Evolutionary conservation across 805 yeast species (phyloP).

Genomic region (Ogataea paraovalis): DNA sequence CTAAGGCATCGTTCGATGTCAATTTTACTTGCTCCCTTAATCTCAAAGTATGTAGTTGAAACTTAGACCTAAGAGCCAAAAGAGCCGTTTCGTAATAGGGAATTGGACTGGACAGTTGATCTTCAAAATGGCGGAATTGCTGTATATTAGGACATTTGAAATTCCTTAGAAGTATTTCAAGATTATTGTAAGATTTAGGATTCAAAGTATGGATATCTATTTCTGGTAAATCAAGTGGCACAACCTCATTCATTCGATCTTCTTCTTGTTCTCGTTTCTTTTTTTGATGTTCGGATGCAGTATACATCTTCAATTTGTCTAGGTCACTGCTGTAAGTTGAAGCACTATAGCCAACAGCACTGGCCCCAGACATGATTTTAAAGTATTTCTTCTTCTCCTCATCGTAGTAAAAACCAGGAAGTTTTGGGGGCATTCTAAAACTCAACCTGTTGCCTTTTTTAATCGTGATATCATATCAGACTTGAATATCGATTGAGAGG

Average conservation of each 20-base stretch:
- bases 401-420: conserved; percentile 23
- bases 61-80: neutral
- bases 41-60: neutral
- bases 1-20: too few species aligned
- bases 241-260: neutral
- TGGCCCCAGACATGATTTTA: conserved; percentile 7
- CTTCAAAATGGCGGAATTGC: neutral
- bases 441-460: neutral
- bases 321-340: neutral
- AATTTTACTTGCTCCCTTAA: neutral
- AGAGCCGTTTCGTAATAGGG: neutral
- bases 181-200: neutral
- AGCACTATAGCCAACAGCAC: conserved; percentile 2
- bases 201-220: neutral
- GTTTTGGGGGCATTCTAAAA: conserved; percentile 4
- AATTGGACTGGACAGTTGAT: neutral
- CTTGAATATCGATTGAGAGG: too few species aligned
- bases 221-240: neutral
- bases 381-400: conserved; percentile 17
- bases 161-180: neutral
- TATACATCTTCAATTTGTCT: neutral
- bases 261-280: neutral
- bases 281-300: neutral
- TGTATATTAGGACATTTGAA: neutral
- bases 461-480: too few species aligned